Percentiles rank a stretch among this genome's conserved stretches.
Conservation (phyloP, 495 filamentous ascomycete genomes). For the Annulohypoxylon maeteangense region DNA sequence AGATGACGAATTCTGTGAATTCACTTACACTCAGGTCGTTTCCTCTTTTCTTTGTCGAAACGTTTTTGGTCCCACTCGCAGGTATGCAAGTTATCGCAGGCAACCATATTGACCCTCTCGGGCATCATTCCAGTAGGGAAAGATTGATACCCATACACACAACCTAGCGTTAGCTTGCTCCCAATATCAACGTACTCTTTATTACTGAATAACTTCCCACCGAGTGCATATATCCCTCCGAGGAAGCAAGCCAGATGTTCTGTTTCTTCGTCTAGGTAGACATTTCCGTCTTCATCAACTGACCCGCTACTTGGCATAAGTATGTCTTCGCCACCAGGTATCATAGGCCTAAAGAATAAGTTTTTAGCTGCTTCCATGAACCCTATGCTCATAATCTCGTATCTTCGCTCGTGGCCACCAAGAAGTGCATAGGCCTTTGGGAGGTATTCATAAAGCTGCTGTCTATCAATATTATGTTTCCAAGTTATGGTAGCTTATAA, state of each 20-base stretch:
- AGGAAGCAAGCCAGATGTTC: conserved; percentile 75
- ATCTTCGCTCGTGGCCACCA: conserved; percentile 78
- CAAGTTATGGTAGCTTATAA: neutral
- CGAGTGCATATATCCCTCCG: conserved; percentile 85
- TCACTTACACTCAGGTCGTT: conserved; percentile 44
- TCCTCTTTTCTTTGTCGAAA: conserved; percentile 53
- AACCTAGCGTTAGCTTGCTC: conserved; percentile 81
- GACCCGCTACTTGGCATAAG: conserved; percentile 68
- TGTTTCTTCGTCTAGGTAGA: conserved; percentile 48
- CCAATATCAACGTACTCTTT: conserved; percentile 77
- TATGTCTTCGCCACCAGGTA: conserved; percentile 71
- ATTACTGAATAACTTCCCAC: conserved; percentile 76
- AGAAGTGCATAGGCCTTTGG: conserved; percentile 77
- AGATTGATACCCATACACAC: conserved; percentile 83
- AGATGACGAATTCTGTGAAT: neutral
- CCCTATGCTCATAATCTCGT: conserved; percentile 77
- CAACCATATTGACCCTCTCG: conserved; percentile 70
- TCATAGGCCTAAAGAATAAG: conserved; percentile 84
- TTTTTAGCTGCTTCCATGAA: conserved; percentile 73
- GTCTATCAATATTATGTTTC: neutral
- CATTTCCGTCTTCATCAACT: conserved; percentile 42
- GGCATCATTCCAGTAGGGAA: conserved; percentile 89
- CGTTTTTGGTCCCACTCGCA: conserved; percentile 78
- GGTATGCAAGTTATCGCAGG: conserved; percentile 68
- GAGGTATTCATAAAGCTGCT: conserved; percentile 81